A percentile compares a stretch with the other conserved stretches of the same genome.
These are phyloP conservation scores for Entophlyctis luteolus DNA, from an alignment of 192 early-diverging fungal genomes.

Conservation along the genomic window DNA sequence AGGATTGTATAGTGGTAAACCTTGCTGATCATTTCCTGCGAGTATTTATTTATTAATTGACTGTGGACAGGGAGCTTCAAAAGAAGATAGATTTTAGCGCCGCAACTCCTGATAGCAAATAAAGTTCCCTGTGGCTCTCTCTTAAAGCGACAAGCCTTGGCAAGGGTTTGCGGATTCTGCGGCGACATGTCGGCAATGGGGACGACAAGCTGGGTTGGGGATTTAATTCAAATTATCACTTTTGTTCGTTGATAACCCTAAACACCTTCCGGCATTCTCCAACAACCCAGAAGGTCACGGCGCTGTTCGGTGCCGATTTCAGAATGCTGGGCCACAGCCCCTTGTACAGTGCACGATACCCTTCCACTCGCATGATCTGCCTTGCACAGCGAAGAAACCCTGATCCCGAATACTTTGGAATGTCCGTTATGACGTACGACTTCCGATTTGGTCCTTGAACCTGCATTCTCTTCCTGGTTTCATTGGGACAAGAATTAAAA, in stretches of 20 bases:
- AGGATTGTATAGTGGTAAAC: no score
- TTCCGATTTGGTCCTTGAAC: conserved; percentile 70
- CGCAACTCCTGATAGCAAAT: no score
- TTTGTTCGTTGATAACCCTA: not conserved
- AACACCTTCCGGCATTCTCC: conserved; percentile 3
- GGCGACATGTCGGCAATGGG: no score
- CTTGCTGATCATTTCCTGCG: no score
- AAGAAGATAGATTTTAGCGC: no score
- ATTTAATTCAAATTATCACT: no score
- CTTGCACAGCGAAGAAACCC: conserved; percentile 53
- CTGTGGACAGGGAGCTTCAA: no score
- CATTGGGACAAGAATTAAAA: not conserved
- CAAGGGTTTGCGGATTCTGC: no score
- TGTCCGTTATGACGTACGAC: conserved; percentile 53
- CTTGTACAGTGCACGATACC: conserved; percentile 79
- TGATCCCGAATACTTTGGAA: conserved; percentile 63
- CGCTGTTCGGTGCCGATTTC: conserved; percentile 81
- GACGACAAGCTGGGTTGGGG: no score
- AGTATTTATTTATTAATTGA: no score
- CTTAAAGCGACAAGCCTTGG: no score
- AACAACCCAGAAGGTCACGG: conserved; percentile 81
- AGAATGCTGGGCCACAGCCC: conserved; percentile 79
- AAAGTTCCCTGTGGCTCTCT: no score
- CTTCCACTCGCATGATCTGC: conserved; percentile 72
- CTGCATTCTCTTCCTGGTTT: conserved; percentile 48